phyloP scores from a whole-genome alignment of 176 grass and related monocot genomes.

The Metroxylon sagu region DNA sequence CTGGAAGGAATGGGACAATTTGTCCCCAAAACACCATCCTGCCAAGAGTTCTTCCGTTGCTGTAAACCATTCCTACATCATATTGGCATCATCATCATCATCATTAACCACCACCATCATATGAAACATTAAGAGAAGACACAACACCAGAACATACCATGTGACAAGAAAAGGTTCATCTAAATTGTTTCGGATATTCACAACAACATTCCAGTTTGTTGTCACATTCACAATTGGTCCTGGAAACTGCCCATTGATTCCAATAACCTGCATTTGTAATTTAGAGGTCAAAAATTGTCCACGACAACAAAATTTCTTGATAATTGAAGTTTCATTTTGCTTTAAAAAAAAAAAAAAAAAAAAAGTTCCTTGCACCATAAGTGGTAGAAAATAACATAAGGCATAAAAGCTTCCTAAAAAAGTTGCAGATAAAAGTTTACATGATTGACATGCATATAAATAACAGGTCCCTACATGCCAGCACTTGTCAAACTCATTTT shows the following conservation, averaged over 20 bases:
- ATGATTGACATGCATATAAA: no score
- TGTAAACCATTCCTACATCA: slow-evolving; percentile 64
- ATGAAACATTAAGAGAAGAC: slow-evolving; percentile 9
- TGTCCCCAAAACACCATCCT: slow-evolving; percentile 80
- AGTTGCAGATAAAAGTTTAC: no score
- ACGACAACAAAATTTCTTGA: neutral
- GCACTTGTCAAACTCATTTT: no score
- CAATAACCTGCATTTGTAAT: slow-evolving; percentile 51
- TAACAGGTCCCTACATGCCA: no score
- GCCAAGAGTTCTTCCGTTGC: slow-evolving; percentile 66
- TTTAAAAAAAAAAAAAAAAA: neutral
- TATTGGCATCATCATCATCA: neutral
- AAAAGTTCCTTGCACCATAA: neutral
- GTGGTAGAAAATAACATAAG: no score
- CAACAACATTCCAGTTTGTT: slow-evolving; percentile 91
- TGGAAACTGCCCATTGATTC: slow-evolving; percentile 66
- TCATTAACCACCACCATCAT: slow-evolving; percentile 1
- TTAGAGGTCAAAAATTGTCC: neutral
- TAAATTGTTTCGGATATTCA: slow-evolving; percentile 72
- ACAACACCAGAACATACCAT: slow-evolving; percentile 22
- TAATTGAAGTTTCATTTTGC: neutral
- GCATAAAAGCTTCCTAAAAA: no score
- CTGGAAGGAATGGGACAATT: slow-evolving; percentile 71
- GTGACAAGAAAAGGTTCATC: slow-evolving; percentile 94
- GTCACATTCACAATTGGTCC: slow-evolving; percentile 74